Evolutionary conservation across 306 rosid genomes (phyloP).

Genomic region (Albizia julibrissin): DNA sequence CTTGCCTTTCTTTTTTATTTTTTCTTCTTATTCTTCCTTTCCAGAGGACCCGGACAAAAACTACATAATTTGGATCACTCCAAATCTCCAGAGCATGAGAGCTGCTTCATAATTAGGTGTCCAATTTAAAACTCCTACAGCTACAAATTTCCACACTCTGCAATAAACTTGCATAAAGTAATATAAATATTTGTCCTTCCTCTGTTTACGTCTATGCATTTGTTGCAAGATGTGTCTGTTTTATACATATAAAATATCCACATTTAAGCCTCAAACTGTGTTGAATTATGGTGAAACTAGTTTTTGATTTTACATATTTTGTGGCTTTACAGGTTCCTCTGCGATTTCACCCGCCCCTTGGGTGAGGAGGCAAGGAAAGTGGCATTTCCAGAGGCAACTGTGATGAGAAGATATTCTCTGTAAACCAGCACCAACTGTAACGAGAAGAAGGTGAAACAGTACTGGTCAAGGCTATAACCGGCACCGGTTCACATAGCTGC

Average conservation of each 20-base stretch:
- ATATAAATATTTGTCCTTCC: too few species aligned
- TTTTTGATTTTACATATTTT: background rate
- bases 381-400: background rate
- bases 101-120: background rate
- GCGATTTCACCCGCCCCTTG: background rate
- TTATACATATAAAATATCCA: background rate
- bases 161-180: background rate
- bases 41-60: background rate
- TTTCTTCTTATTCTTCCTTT: background rate
- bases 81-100: background rate
- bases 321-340: background rate
- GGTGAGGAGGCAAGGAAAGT: background rate
- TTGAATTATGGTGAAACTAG: background rate
- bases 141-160: background rate
- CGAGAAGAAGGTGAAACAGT: background rate
- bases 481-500: background rate
- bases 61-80: background rate
- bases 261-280: background rate
- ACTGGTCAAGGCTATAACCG: background rate
- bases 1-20: background rate
- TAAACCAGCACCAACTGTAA: background rate
- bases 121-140: background rate
- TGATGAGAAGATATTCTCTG: background rate
- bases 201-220: background rate
- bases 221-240: background rate